These are phyloP conservation scores for Debaryomyces nepalensis DNA, from an alignment of 1,139 yeast species.

Conservation along the genomic window DNA sequence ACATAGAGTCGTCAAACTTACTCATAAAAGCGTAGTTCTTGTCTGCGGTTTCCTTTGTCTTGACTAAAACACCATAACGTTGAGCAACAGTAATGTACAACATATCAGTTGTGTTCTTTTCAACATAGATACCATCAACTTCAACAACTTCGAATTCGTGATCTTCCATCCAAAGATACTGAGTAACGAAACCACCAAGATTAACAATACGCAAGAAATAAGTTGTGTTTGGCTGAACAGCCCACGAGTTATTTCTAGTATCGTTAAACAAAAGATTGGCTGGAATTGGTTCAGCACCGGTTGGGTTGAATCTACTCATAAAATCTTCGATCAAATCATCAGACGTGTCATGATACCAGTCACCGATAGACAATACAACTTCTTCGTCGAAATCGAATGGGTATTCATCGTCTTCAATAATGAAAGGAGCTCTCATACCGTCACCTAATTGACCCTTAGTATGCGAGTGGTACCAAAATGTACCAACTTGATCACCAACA, in stretches of 20 bases:
- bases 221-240: slow-evolving; percentile 63
- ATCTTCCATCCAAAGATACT: slow-evolving; percentile 67
- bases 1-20: slow-evolving; percentile 64
- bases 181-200: slow-evolving; percentile 74
- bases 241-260: slow-evolving; percentile 59
- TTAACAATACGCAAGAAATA: slow-evolving; percentile 67
- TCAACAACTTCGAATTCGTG: slow-evolving; percentile 72
- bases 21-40: slow-evolving; percentile 67
- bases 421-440: slow-evolving; percentile 74
- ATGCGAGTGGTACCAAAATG: slow-evolving; percentile 87
- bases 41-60: slow-evolving; percentile 50
- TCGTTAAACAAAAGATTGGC: slow-evolving; percentile 68
- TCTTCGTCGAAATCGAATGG: slow-evolving; percentile 68
- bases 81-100: slow-evolving; percentile 73
- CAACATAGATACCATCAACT: slow-evolving; percentile 71
- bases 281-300: slow-evolving; percentile 85
- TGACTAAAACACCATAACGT: slow-evolving; percentile 64
- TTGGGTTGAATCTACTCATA: slow-evolving; percentile 69
- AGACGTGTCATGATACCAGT: slow-evolving; percentile 63
- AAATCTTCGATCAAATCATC: slow-evolving; percentile 50
- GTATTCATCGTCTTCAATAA: slow-evolving; percentile 63
- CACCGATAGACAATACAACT: slow-evolving; percentile 57
- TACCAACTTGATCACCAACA: slow-evolving; percentile 67
- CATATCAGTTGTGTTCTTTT: slow-evolving; percentile 60
- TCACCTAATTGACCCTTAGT: slow-evolving; percentile 77